Base-by-base conservation (phyloP, 2,329 filamentous ascomycete genomes). In the Monilinia laxa region DNA sequence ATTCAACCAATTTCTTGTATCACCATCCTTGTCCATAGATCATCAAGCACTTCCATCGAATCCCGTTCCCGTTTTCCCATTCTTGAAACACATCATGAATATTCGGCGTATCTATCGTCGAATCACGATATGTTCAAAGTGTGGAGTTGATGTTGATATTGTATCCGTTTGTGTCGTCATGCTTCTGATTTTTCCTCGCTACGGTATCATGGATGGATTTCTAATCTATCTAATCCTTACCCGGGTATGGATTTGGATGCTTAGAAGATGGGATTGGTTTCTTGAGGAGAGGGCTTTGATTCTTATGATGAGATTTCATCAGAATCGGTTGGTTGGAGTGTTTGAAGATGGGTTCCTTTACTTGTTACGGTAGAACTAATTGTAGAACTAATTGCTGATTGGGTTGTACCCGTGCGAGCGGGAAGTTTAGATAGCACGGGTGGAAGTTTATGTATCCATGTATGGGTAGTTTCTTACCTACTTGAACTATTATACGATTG, bases 31-130 rank as follows among this genome's bases (percentile, higher is more conserved):
- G 53, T 23, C 35, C 10, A 23, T 35, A 28, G 57, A 60, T 60
- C 51, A 60, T 60, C 57, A 60, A 60, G 45, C 42, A 49, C 23
- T 12, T 45, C 16, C 28, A 58, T 28, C 45, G 56, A 35, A 54
- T 54, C 28, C 56, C 38, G 7, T 49, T 59, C 25, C 57, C 4
- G 38, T 14, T 40, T 40, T 40, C 38, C 14, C 14, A 23, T 59
- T 51, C 57, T 60, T 60, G 57, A 49, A 51, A 60, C 45, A 49
- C 18, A n/a, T 49, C n/a, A 20, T 18, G 9, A 11, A 18, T 47
- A n/a, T 7, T n/a, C 16, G 4, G 7, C 5, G 31, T 35, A 35
- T 6, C 31, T 35, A 35, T 7, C 35, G 16, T 23, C 18, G 28
- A 28, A 40, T 23, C 14, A 16, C 47, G 42, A 47, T 49, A 31